Evolutionary conservation across 306 rosid genomes (phyloP).

Genomic region (Bauhinia variegata): DNA sequence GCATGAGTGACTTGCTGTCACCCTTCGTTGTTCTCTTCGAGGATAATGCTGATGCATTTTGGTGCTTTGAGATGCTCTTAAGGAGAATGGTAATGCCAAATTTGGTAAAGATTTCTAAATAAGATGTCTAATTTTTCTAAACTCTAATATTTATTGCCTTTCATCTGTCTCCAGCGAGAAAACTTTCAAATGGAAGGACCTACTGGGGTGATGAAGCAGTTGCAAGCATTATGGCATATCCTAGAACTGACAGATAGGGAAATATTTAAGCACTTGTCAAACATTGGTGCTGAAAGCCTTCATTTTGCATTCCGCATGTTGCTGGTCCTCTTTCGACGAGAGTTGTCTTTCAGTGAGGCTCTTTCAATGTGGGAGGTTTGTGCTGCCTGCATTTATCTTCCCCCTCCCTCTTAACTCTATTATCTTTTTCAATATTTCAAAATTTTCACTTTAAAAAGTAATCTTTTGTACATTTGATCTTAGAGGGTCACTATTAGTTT

Average conservation of each 20-base stretch:
- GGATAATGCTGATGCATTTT: conserved; percentile 96
- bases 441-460: conserved; percentile 5
- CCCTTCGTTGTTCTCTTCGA: conserved; percentile 94
- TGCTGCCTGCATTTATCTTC: conserved; percentile 15
- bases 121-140: conserved; percentile 40
- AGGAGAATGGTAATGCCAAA: conserved; percentile 86
- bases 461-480: conserved; percentile 3
- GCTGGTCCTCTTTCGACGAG: conserved; percentile 94
- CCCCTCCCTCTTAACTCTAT: not conserved
- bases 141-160: not conserved
- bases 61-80: conserved; percentile 99
- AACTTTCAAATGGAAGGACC: conserved; percentile 98
- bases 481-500: conserved; percentile 19
- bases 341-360: conserved; percentile 82
- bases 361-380: conserved; percentile 99
- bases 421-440: conserved; percentile 2
- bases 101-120: conserved; percentile 48
- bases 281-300: conserved; percentile 94
- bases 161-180: conserved; percentile 62
- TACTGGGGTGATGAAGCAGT: conserved; percentile 90
- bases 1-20: conserved; percentile 98
- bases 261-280: conserved; percentile 74
- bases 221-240: conserved; percentile 78
- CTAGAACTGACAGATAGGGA: conserved; percentile 82
- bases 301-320: conserved; percentile 97